phyloP scores from a whole-genome alignment of 177 flowering plant genomes.

The Telopea speciosissima region DNA sequence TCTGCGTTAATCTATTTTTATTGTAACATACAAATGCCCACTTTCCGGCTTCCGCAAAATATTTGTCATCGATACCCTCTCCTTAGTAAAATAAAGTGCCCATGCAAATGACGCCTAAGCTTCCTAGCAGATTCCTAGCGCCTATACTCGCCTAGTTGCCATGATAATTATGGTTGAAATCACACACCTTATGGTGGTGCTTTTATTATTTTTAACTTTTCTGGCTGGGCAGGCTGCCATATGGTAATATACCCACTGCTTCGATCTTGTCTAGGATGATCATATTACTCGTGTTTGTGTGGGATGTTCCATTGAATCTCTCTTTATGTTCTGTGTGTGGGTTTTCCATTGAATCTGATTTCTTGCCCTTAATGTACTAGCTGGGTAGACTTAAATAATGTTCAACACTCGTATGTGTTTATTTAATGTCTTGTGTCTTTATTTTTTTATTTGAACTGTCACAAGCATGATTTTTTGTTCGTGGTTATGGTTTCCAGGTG shows the following conservation, averaged over 20 bases:
- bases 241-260: background rate
- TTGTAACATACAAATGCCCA: too few relatives aligned
- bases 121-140: too few relatives aligned
- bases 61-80: too few relatives aligned
- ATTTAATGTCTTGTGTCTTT: background rate
- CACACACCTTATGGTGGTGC: too few relatives aligned
- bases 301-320: background rate
- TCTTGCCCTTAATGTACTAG: background rate
- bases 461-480: conserved; percentile 9
- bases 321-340: background rate
- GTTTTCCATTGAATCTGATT: background rate
- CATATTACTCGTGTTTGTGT: background rate
- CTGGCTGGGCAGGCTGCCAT: background rate
- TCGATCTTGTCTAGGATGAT: background rate
- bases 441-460: background rate
- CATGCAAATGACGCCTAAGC: too few relatives aligned
- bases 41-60: too few relatives aligned
- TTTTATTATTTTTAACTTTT: background rate
- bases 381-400: background rate
- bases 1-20: too few relatives aligned
- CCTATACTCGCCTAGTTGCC: too few relatives aligned
- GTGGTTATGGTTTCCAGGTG: conserved; percentile 43
- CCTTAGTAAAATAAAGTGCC: too few relatives aligned
- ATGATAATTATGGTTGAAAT: too few relatives aligned
- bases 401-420: too few relatives aligned